These are phyloP conservation scores for Didymellaceae sp. DNA, from an alignment of 2,329 filamentous ascomycete genomes.

Conservation along the genomic window DNA sequence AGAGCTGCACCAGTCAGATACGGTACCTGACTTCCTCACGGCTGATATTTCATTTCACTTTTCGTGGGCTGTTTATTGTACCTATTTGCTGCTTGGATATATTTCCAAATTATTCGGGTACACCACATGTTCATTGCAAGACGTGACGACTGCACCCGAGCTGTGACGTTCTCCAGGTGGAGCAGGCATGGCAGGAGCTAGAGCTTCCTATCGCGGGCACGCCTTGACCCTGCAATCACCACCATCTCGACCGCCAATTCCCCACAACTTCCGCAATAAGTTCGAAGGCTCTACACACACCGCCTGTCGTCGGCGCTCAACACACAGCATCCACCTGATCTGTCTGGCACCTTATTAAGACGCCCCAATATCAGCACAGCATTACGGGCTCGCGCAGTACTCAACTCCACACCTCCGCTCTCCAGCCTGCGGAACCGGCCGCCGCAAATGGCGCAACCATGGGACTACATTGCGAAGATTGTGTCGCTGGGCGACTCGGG, in stretches of 20 bases:
- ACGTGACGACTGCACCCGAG: too few relatives aligned
- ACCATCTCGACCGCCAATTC: slow-evolving; percentile 3
- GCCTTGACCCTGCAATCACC: slow-evolving; percentile 14
- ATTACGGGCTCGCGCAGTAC: slow-evolving; percentile 1
- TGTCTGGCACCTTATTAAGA: too few relatives aligned
- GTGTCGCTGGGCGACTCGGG: slow-evolving; percentile 97
- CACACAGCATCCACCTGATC: background rate
- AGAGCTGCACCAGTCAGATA: too few relatives aligned
- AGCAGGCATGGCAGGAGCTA: slow-evolving; percentile 20
- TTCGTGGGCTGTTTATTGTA: too few relatives aligned
- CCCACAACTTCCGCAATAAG: slow-evolving; percentile 1
- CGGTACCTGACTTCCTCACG: too few relatives aligned
- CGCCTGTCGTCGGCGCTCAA: background rate
- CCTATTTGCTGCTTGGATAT: too few relatives aligned
- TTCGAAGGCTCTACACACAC: background rate
- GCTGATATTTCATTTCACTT: too few relatives aligned
- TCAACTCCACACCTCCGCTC: slow-evolving; percentile 11
- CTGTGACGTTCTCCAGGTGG: background rate
- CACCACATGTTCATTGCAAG: too few relatives aligned
- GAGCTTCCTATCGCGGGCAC: slow-evolving; percentile 25
- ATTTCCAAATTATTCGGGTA: too few relatives aligned
- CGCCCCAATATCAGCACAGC: too few relatives aligned
- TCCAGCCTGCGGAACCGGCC: slow-evolving; percentile 15
- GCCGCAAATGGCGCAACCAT: slow-evolving; percentile 66
- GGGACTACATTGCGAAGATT: slow-evolving; percentile 99